Conservation (phyloP, 2,329 filamentous ascomycete genomes). For the Davidsoniella eucalypti region DNA sequence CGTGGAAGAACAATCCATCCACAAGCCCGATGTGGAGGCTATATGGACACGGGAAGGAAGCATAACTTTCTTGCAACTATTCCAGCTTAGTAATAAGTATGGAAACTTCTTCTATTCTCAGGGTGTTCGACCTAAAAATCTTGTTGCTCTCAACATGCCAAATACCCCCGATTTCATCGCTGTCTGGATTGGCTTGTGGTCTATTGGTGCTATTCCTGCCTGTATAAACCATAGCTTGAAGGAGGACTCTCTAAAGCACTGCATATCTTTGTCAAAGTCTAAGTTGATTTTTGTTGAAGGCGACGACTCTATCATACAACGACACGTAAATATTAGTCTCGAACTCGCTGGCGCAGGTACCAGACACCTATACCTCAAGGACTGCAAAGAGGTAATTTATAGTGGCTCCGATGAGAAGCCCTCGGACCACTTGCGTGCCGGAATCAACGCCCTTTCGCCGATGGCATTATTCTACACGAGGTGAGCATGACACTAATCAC, state of each 20-base stretch:
- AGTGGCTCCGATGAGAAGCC: conserved; percentile 33
- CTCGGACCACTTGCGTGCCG: conserved; percentile 36
- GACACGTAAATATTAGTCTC: conserved; percentile 39
- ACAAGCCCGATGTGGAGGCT: conserved; percentile 35
- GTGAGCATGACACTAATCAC: no score
- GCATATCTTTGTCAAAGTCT: conserved; percentile 39
- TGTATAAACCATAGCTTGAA: conserved; percentile 56
- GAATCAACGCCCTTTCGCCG: conserved; percentile 35
- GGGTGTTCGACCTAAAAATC: conserved; percentile 40
- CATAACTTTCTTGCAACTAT: conserved; percentile 42
- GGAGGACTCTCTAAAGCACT: conserved; percentile 48
- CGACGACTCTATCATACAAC: conserved; percentile 32
- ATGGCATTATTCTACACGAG: conserved; percentile 52
- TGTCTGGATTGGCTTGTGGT: conserved; percentile 46
- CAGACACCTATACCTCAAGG: conserved; percentile 35
- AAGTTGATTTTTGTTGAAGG: conserved; percentile 55
- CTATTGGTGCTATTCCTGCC: conserved; percentile 51
- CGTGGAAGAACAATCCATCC: conserved; percentile 39
- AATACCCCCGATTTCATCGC: conserved; percentile 54
- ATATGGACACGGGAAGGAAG: conserved; percentile 50
- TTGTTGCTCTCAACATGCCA: conserved; percentile 49
- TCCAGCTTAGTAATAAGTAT: conserved; percentile 41
- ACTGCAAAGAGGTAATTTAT: conserved; percentile 26
- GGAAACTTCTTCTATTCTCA: conserved; percentile 43
- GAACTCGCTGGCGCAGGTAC: conserved; percentile 36